Conservation (phyloP, 495 filamentous ascomycete genomes). For the Pseudomonodictys pantanalensis region DNA sequence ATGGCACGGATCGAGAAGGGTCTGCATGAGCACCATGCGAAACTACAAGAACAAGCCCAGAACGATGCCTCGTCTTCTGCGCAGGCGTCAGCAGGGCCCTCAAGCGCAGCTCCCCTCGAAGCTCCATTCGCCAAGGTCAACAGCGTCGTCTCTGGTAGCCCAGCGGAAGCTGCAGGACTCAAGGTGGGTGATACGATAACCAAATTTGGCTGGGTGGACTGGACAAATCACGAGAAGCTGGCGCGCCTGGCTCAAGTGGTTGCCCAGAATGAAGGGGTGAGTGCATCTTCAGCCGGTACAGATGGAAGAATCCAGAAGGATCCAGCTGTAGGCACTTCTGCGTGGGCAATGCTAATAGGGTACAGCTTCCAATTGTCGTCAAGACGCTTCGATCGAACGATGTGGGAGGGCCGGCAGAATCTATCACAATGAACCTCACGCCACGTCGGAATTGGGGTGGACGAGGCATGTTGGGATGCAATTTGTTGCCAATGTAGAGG, state of each 20-base stretch:
- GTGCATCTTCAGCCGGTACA: slow-evolving; percentile 36
- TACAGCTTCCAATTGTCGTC: slow-evolving; percentile 65
- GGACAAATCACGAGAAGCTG: slow-evolving; percentile 79
- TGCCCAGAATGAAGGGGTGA: slow-evolving; percentile 84
- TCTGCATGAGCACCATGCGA: slow-evolving; percentile 75
- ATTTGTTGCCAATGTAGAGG: slow-evolving; percentile 70
- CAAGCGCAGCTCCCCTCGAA: slow-evolving; percentile 45
- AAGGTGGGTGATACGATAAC: slow-evolving; percentile 77
- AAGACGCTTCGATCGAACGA: slow-evolving; percentile 53
- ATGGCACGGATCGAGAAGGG: slow-evolving; percentile 78
- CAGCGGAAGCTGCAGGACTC: slow-evolving; percentile 80
- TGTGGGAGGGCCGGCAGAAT: slow-evolving; percentile 42
- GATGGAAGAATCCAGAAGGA: background rate
- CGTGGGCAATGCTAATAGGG: slow-evolving; percentile 8
- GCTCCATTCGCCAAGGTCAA: slow-evolving; percentile 89
- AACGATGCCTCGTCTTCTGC: slow-evolving; percentile 1
- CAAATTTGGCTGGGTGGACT: slow-evolving; percentile 78
- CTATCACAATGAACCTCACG: slow-evolving; percentile 66
- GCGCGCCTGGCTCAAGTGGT: slow-evolving; percentile 81
- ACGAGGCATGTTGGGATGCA: slow-evolving; percentile 81
- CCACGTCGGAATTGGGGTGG: slow-evolving; percentile 85
- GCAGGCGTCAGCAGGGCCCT: slow-evolving; percentile 1
- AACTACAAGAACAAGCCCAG: slow-evolving; percentile 38
- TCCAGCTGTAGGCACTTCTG: background rate
- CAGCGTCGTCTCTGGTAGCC: slow-evolving; percentile 71